These are phyloP conservation scores for Quercus engelmannii DNA, from an alignment of 306 rosid genomes.

Conservation along the genomic window DNA sequence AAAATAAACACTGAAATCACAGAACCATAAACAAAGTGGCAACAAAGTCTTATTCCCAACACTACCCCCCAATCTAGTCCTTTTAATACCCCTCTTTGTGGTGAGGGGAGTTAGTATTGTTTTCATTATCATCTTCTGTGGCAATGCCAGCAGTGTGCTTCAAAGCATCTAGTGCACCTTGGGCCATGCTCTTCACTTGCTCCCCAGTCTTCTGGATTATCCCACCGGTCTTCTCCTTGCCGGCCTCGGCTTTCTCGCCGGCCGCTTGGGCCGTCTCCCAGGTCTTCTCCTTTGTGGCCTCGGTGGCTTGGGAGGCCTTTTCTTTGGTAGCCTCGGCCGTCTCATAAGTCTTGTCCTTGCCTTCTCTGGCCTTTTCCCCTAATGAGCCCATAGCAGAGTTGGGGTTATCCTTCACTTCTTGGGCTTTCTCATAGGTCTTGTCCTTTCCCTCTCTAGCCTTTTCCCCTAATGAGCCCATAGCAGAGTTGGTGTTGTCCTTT, in stretches of 20 bases:
- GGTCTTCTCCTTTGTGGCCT: conserved; percentile 12
- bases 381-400: too few species aligned
- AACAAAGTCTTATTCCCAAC: background rate
- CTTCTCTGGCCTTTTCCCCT: conserved; percentile 12
- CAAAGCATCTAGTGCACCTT: conserved; percentile 47
- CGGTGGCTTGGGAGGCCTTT: background rate
- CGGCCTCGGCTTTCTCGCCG: conserved; percentile 27
- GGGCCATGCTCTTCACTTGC: conserved; percentile 48
- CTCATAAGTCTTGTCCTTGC: conserved; percentile 15
- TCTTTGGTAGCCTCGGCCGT: conserved; percentile 29
- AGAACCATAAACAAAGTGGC: background rate
- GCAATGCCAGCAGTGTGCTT: conserved; percentile 61
- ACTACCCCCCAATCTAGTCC: background rate
- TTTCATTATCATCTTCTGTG: background rate
- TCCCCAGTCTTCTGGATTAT: conserved; percentile 55
- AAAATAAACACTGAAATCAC: background rate
- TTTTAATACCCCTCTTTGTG: background rate
- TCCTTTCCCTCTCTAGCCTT: conserved; percentile 38
- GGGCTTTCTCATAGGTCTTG: conserved; percentile 18
- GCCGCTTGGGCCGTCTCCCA: conserved; percentile 28
- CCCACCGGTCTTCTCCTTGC: conserved; percentile 36
- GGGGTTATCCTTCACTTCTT: conserved; percentile 9
- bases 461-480: conserved; percentile 6
- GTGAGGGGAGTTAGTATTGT: background rate
- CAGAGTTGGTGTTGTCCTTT: background rate